These are phyloP conservation scores for Aspergillus floridensis DNA, from an alignment of 2,329 filamentous ascomycete genomes.

Conservation along the genomic window DNA sequence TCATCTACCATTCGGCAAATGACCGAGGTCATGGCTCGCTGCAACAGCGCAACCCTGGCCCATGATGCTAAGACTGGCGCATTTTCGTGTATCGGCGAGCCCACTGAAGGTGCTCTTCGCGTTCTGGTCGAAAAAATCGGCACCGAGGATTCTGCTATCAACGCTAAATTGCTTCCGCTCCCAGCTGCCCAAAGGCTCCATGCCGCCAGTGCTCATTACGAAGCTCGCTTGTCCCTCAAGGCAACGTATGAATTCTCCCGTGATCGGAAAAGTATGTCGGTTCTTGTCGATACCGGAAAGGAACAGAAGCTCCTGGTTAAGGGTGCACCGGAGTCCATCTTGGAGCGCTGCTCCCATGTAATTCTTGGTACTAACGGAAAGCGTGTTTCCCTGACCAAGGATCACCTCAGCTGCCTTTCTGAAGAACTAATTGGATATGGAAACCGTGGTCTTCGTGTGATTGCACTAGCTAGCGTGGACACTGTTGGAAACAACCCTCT, in stretches of 20 bases:
- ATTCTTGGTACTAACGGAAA: constrained; percentile 76
- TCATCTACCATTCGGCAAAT: constrained; percentile 81
- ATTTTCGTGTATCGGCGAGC: constrained; percentile 85
- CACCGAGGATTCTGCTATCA: constrained; percentile 64
- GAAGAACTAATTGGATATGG: constrained; percentile 86
- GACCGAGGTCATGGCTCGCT: constrained; percentile 67
- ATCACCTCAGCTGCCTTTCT: constrained; percentile 67
- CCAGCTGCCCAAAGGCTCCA: constrained; percentile 65
- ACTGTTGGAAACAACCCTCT: constrained; percentile 70
- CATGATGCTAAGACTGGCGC: constrained; percentile 73
- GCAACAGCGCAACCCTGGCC: constrained; percentile 82
- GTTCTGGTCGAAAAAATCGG: constrained; percentile 93
- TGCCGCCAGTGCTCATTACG: constrained; percentile 80
- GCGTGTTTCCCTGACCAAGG: constrained; percentile 68
- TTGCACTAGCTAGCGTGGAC: constrained; percentile 83
- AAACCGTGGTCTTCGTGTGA: constrained; percentile 88
- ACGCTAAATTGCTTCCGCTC: constrained; percentile 50
- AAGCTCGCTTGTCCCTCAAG: constrained; percentile 69
- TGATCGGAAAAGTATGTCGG: constrained; percentile 99
- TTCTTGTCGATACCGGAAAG: constrained; percentile 70
- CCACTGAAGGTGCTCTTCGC: constrained; percentile 89
- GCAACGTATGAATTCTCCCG: constrained; percentile 96
- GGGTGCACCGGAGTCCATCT: constrained; percentile 89
- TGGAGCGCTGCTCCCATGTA: constrained; percentile 84
- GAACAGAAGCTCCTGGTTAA: constrained; percentile 87